A percentile compares a stretch with the other conserved stretches of the same genome.
Evolutionary conservation across 176 grass and related monocot species (phyloP).

Genomic region (Hordeum marinum): DNA sequence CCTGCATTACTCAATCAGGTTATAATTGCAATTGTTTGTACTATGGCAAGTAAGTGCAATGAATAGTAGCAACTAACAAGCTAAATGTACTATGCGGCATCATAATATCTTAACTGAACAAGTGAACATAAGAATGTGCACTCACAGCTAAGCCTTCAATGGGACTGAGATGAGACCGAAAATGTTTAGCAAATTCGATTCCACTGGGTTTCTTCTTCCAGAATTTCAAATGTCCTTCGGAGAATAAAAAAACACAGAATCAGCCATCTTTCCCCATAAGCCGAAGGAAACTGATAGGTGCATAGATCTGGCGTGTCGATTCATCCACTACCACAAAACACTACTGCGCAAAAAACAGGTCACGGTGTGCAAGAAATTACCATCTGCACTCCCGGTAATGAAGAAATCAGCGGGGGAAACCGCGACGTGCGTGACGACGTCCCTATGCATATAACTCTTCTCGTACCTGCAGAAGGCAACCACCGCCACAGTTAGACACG

Average conservation of each 20-base stretch:
- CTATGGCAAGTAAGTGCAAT: not conserved
- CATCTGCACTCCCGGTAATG: conserved; percentile 92
- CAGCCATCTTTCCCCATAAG: not conserved
- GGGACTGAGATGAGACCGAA: conserved; percentile 89
- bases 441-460: conserved; percentile 99
- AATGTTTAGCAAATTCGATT: conserved; percentile 98
- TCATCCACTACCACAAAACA: not conserved
- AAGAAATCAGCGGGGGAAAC: conserved; percentile 81
- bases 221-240: conserved; percentile 82
- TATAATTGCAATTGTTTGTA: conserved; percentile 41
- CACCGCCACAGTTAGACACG: not conserved
- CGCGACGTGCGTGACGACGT: conserved; percentile 90
- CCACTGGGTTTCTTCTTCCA: conserved; percentile 93
- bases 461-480: conserved; percentile 67
- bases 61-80: not conserved
- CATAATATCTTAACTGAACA: not conserved
- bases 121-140: conserved; percentile 21
- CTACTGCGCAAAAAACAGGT: not conserved
- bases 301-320: conserved; percentile 1
- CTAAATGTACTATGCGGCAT: not conserved
- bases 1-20: conserved; percentile 60
- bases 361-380: conserved; percentile 17
- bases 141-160: conserved; percentile 96
- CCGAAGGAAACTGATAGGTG: not conserved
- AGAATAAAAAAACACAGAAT: not conserved